Evolutionary conservation across 306 rosid genomes (phyloP).

Genomic region (Dryas drummondii): DNA sequence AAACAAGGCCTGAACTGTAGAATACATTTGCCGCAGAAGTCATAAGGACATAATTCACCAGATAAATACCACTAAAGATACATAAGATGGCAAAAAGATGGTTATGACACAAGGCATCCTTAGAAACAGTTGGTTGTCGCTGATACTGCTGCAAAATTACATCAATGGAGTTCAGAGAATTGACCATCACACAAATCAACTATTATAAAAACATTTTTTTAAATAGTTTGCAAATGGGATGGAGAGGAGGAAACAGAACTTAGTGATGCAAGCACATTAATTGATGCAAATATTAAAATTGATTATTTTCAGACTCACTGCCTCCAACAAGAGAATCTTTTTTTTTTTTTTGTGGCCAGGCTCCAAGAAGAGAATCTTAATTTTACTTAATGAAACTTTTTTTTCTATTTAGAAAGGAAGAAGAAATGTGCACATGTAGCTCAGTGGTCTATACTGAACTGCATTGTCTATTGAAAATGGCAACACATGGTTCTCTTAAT

Average conservation of each 20-base stretch:
- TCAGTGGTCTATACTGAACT: neutral
- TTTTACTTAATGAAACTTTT: neutral
- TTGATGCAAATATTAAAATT: neutral
- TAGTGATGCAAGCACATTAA: neutral
- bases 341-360: neutral
- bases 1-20: constrained; percentile 53
- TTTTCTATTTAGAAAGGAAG: neutral
- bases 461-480: neutral
- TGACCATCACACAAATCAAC: constrained; percentile 11
- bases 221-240: neutral
- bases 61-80: constrained; percentile 70
- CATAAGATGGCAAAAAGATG: constrained; percentile 77
- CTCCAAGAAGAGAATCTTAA: neutral
- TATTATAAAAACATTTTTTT: neutral
- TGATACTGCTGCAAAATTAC: constrained; percentile 55
- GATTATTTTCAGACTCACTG: neutral
- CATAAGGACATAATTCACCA: constrained; percentile 72
- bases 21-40: constrained; percentile 66
- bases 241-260: neutral
- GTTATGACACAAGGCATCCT: constrained; percentile 65
- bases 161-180: constrained; percentile 30
- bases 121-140: constrained; percentile 52
- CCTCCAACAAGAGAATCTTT: neutral
- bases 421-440: neutral
- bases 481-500: neutral